Percentiles rank a stretch among this genome's conserved stretches.
phyloP scores from a whole-genome alignment of 805 yeast species.

The Ogataea nakhonphanomensis region DNA sequence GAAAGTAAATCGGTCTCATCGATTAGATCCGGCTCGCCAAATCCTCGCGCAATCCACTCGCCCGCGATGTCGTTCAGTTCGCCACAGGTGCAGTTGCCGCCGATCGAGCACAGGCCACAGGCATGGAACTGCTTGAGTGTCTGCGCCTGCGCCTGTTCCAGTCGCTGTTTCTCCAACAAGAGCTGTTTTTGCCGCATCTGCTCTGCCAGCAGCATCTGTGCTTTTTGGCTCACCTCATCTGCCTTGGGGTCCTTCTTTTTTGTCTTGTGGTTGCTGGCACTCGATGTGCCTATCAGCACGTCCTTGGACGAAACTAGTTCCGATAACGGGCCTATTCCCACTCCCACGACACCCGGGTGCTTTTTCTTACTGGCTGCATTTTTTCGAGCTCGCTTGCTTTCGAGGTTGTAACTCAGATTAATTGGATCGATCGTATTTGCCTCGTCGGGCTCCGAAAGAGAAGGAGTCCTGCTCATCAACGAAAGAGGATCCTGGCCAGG shows the following conservation, averaged over 20 bases:
- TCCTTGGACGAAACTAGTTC: constrained; percentile 25
- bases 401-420: constrained; percentile 31
- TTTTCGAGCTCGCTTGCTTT: constrained; percentile 29
- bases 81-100: constrained; percentile 6
- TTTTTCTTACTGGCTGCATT: constrained; percentile 3
- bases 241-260: constrained; percentile 21
- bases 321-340: constrained; percentile 6
- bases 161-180: constrained; percentile 16
- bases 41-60: constrained; percentile 10
- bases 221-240: constrained; percentile 20
- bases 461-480: background rate
- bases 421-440: constrained; percentile 32
- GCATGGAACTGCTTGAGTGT: constrained; percentile 7
- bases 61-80: constrained; percentile 3
- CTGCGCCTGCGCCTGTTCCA: constrained; percentile 4
- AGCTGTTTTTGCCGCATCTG: constrained; percentile 22
- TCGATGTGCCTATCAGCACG: constrained; percentile 20
- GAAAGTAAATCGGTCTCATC: constrained; percentile 6
- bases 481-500: background rate
- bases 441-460: constrained; percentile 2
- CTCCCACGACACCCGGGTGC: constrained; percentile 2
- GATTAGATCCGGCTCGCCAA: constrained; percentile 5
- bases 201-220: constrained; percentile 20
- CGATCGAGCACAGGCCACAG: constrained; percentile 8
- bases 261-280: background rate